Conservation (phyloP, 1,284 basidiomycete genomes). For the Kalmanozyma brasiliensis region DNA sequence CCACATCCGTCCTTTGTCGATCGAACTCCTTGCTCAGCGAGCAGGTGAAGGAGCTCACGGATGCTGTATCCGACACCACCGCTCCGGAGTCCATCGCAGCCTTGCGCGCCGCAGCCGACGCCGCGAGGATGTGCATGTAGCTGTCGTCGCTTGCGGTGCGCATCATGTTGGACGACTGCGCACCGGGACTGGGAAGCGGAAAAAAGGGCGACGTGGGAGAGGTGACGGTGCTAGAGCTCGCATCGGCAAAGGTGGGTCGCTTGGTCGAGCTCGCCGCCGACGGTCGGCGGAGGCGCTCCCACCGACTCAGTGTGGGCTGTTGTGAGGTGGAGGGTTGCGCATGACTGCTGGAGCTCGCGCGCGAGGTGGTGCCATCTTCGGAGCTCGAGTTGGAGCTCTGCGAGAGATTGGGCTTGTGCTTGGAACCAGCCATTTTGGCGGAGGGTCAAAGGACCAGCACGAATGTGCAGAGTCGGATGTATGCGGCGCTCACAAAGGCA, state of each 20-base stretch:
- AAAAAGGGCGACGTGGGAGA: conserved; percentile 30
- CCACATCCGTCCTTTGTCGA: conserved; percentile 21
- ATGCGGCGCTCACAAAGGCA: conserved; percentile 19
- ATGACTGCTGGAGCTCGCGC: conserved; percentile 24
- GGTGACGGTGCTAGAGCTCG: conserved; percentile 25
- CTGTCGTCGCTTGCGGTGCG: conserved; percentile 43
- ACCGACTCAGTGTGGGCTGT: conserved; percentile 31
- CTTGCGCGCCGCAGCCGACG: conserved; percentile 27
- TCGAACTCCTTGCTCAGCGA: conserved; percentile 46
- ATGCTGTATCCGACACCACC: conserved; percentile 22
- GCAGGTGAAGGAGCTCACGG: conserved; percentile 43
- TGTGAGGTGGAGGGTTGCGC: conserved; percentile 6
- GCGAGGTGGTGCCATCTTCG: conserved; percentile 29
- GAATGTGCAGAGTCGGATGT: conserved; percentile 5
- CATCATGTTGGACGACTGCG: conserved; percentile 27
- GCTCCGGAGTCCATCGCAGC: conserved; percentile 27
- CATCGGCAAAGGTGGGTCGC: conserved; percentile 35
- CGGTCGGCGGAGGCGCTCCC: conserved; percentile 43
- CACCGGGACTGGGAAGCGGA: conserved; percentile 23
- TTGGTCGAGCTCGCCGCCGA: conserved; percentile 44
- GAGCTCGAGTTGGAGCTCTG: conserved; percentile 42
- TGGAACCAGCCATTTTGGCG: conserved; percentile 26
- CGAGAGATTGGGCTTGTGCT: conserved; percentile 37
- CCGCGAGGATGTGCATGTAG: conserved; percentile 45
- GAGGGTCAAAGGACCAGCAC: conserved; percentile 4